Evolutionary conservation across 495 filamentous ascomycete species (phyloP), one percentile per base, ranked within the genome.

Genomic region (Massariosphaeria phaeospora): DNA sequence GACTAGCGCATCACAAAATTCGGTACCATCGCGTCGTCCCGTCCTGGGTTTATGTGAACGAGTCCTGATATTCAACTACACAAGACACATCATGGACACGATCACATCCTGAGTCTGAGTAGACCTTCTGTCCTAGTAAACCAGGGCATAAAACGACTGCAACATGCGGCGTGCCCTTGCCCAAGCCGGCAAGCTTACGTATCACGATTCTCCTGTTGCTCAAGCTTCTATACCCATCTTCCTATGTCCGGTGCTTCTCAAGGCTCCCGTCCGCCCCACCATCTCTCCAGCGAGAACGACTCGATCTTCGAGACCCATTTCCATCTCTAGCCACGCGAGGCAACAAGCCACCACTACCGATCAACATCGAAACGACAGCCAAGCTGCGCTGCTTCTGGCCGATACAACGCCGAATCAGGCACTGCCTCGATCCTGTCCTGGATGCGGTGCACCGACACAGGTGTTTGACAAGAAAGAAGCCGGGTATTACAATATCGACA

Each of bases 371-470:
- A 9, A 44, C 17, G 8, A 20, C 13, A 44, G 41, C 21, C 41
- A 44, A 17, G 25, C 18, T 27, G n/a, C 7, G n/a, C n/a, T n/a
- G n/a, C n/a, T n/a, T n/a, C n/a, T n/a, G n/a, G 5, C 4, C 21
- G 10, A 44, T 9, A 3, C 41, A 8, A 9, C 41, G 2, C 24
- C 21, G 24, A 26, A n/a, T 29, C 17, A 15, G 9, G 0, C 42
- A 2, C 68, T 88, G 2, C 86, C 86, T 1, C 55, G 66, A 3
- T 75, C 78, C 61, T 99, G 93, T 66, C 81, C 86, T 18, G 93
- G 93, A 48, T 99, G 93, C 67, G 93, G 93, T 40, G 94, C 91
- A 26, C 79, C 84, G 51, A 78, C 84, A 42, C 93, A 97, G 64
- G 85, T 77, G 0, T 58, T 81, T 1, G 75, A 82, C 20, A 75